Base-by-base conservation (phyloP, 345 rosid genomes). In the Hypericum perforatum region DNA sequence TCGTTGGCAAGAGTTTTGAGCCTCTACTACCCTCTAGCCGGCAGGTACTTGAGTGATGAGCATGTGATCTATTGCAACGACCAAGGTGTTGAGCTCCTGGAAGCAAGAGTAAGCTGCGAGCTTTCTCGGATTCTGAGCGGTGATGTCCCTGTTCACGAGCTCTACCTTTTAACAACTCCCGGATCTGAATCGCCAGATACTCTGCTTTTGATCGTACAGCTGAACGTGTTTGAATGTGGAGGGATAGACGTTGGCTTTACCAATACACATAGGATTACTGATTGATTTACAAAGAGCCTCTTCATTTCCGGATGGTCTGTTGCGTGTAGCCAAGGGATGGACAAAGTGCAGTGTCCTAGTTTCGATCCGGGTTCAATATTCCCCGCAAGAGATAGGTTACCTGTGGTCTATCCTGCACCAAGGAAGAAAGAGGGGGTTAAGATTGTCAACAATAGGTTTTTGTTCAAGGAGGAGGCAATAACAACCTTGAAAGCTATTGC, bases 401-500 rank as follows among this genome's bases (percentile, higher is more conserved):
- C 36, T 41, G 40, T 48, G 36, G 13, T 5, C 9, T 9, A 47
- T 9, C 32, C 29, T 7, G 2, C 12, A 22, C 41, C 62, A 9
- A 39, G 38, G 7, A 49, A 22, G 4, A 59, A 45, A 4, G 66
- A 67, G 37, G 32, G 32, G 4, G 32, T 22, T 22, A 55, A 58
- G 41, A 11, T 70, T 15, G 54, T 43, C 5, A 55, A 74, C 7
- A 75, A 57, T 50, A 66, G 63, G 41, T 72, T 74, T n/a, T 32
- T 56, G 16, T 74, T 78, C 38, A 39, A 40, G 7, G 40, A 16
- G 11, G 7, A 11, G 5, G 39, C 46, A n/a, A 49, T 59, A 11
- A 11, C 15, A 11, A 40, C 5, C 55, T 32, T 59, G 54, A 49
- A 59, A 49, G 45, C 16, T 49, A 8, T 7, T 6, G 39, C 3